A percentile compares a stretch with the other conserved stretches of the same genome.
phyloP scores from a whole-genome alignment of 2,329 filamentous ascomycete genomes.

The Epichloe amarillans region DNA sequence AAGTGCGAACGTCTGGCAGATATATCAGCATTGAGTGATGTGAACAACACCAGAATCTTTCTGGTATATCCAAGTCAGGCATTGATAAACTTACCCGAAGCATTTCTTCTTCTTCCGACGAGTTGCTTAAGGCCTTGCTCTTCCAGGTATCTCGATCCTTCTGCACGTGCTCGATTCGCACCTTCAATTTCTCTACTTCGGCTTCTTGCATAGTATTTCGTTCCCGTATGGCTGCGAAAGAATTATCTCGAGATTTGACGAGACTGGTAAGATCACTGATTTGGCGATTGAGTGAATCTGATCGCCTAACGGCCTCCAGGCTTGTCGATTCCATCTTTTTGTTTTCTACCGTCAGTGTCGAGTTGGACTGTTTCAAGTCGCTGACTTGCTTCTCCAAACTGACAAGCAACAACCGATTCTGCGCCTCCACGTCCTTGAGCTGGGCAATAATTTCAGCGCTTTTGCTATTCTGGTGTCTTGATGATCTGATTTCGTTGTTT shows the following conservation, averaged over 20 bases:
- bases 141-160: slow-evolving; percentile 82
- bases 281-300: slow-evolving; percentile 63
- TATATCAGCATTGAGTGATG: slow-evolving; percentile 11
- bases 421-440: slow-evolving; percentile 77
- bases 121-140: slow-evolving; percentile 67
- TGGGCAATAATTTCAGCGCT: slow-evolving; percentile 88
- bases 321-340: slow-evolving; percentile 61
- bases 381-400: slow-evolving; percentile 86
- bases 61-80: too few relatives aligned
- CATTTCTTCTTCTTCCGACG: slow-evolving; percentile 70
- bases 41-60: neutral
- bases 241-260: slow-evolving; percentile 62
- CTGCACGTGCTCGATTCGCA: slow-evolving; percentile 62
- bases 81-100: slow-evolving; percentile 54
- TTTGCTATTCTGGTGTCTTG: slow-evolving; percentile 74
- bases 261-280: slow-evolving; percentile 62
- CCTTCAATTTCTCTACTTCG: slow-evolving; percentile 68
- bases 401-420: slow-evolving; percentile 59
- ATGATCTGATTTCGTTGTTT: slow-evolving; percentile 62
- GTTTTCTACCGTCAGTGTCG: slow-evolving; percentile 56
- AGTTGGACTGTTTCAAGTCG: slow-evolving; percentile 68
- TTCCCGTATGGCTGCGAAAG: slow-evolving; percentile 36
- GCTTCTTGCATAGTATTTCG: slow-evolving; percentile 50
- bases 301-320: slow-evolving; percentile 53
- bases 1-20: slow-evolving; percentile 32